phyloP scores from a whole-genome alignment of 495 filamentous ascomycete genomes.

The Hyaloscypha hepaticicola region DNA sequence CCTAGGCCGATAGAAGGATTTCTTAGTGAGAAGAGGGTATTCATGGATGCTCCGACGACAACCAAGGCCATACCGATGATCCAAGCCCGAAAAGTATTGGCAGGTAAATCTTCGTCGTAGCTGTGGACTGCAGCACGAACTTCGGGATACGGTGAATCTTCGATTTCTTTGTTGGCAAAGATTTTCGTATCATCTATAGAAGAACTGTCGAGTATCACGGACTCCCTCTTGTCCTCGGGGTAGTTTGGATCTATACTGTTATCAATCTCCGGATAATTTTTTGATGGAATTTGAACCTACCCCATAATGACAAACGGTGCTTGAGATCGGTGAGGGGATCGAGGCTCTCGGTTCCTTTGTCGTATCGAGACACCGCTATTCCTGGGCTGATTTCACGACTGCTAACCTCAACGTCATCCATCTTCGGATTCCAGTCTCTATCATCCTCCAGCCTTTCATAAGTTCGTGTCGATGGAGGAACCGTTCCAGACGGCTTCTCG shows the following conservation, averaged over 20 bases:
- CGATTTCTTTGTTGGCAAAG: constrained; percentile 34
- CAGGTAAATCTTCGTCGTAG: constrained; percentile 64
- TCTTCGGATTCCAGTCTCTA: constrained; percentile 31
- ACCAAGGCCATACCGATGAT: constrained; percentile 64
- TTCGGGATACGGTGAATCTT: constrained; percentile 62
- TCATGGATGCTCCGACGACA: constrained; percentile 64
- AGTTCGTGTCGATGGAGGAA: constrained; percentile 17
- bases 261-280: constrained; percentile 32
- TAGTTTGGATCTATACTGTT: constrained; percentile 50
- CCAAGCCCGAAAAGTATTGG: constrained; percentile 75
- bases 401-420: constrained; percentile 32
- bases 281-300: constrained; percentile 28
- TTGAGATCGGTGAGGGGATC: constrained; percentile 37
- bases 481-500: constrained; percentile 32
- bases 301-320: constrained; percentile 36
- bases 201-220: constrained; percentile 33
- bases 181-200: constrained; percentile 39
- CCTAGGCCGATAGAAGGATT: constrained; percentile 64
- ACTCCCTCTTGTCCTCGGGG: constrained; percentile 40
- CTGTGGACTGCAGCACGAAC: constrained; percentile 62
- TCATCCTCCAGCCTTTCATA: constrained; percentile 29
- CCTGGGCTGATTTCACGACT: constrained; percentile 31
- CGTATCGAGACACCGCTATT: constrained; percentile 23
- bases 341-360: constrained; percentile 20
- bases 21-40: constrained; percentile 70